These are phyloP conservation scores for Hemileccinum rubropunctum DNA, from an alignment of 768 basidiomycete genomes.

Conservation along the genomic window DNA sequence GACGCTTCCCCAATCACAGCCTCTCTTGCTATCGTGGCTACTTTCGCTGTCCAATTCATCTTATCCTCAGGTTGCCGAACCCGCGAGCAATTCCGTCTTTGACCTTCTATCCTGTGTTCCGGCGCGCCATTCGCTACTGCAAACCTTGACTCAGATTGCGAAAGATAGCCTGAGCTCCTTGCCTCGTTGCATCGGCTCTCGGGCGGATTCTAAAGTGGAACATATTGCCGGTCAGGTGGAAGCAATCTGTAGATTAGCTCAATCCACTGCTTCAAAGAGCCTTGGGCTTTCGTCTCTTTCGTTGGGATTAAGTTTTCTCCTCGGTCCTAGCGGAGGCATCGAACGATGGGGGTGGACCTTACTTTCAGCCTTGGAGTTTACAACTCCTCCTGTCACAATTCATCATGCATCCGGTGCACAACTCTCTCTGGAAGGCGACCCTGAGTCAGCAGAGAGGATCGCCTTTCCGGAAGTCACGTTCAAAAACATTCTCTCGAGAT, in stretches of 20 bases:
- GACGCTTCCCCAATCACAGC: constrained; percentile 65
- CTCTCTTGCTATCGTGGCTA: constrained; percentile 67
- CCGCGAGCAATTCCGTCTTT: constrained; percentile 47
- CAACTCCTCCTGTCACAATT: constrained; percentile 47
- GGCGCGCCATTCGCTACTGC: constrained; percentile 46
- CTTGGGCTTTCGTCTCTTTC: constrained; percentile 43
- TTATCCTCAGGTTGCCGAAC: constrained; percentile 49
- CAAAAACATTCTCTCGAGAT: constrained; percentile 50
- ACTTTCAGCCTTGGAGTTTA: constrained; percentile 77
- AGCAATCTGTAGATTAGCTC: constrained; percentile 58
- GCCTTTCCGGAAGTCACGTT: constrained; percentile 62
- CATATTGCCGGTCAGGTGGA: constrained; percentile 66
- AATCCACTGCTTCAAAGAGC: constrained; percentile 13
- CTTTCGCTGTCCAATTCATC: constrained; percentile 67
- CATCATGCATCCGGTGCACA: constrained; percentile 49
- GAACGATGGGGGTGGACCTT: constrained; percentile 93
- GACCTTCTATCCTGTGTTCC: constrained; percentile 44
- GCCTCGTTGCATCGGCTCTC: constrained; percentile 67
- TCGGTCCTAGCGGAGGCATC: constrained; percentile 80
- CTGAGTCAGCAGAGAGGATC: constrained; percentile 33
- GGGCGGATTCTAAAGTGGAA: constrained; percentile 71
- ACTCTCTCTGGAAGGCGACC: constrained; percentile 52
- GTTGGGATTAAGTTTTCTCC: constrained; percentile 53
- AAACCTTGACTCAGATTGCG: constrained; percentile 60
- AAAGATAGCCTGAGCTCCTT: constrained; percentile 64